These are phyloP conservation scores for Emmonsiellopsis sp. DNA, from an alignment of 2,329 filamentous ascomycete species.

Conservation along the genomic window DNA sequence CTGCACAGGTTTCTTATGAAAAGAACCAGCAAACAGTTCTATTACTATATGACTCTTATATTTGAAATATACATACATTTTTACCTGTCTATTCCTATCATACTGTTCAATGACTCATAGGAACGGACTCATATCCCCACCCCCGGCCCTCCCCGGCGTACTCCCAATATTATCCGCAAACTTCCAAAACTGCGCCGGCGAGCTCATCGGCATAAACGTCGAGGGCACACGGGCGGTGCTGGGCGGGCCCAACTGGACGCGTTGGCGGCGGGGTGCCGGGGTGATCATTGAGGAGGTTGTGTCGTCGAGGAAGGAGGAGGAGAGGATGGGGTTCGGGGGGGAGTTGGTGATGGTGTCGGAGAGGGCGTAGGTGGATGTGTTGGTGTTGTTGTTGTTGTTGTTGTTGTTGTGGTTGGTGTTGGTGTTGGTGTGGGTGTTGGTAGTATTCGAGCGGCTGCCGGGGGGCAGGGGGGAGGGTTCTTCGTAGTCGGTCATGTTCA, in stretches of 20 bases:
- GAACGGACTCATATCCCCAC: conserved; percentile 38
- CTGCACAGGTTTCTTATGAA: too few relatives aligned
- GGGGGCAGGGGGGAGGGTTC: conserved; percentile 35
- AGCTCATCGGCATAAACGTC: conserved; percentile 44
- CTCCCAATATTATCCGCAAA: conserved; percentile 35
- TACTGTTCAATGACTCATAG: too few relatives aligned
- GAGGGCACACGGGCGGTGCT: conserved; percentile 41
- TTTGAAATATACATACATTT: too few relatives aligned
- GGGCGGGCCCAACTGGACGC: conserved; percentile 38
- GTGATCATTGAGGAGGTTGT: conserved; percentile 38
- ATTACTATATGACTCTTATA: too few relatives aligned
- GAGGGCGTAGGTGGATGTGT: conserved; percentile 24
- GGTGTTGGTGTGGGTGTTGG: conserved; percentile 21
- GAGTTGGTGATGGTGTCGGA: conserved; percentile 32
- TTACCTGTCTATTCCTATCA: too few relatives aligned
- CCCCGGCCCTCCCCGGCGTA: conserved; percentile 30
- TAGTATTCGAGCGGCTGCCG: conserved; percentile 14
- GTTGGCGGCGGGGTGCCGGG: conserved; percentile 39
- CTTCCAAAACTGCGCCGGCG: conserved; percentile 43
- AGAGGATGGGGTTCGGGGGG: conserved; percentile 32
- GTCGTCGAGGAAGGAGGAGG: conserved; percentile 41
- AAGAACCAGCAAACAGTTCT: too few relatives aligned
- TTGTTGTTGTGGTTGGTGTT: conserved; percentile 25
- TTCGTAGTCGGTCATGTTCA: conserved; percentile 22
- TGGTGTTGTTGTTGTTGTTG: too few relatives aligned